Base-by-base conservation (phyloP, 176 grass and related monocot species). In the Musa troglodytarum region DNA sequence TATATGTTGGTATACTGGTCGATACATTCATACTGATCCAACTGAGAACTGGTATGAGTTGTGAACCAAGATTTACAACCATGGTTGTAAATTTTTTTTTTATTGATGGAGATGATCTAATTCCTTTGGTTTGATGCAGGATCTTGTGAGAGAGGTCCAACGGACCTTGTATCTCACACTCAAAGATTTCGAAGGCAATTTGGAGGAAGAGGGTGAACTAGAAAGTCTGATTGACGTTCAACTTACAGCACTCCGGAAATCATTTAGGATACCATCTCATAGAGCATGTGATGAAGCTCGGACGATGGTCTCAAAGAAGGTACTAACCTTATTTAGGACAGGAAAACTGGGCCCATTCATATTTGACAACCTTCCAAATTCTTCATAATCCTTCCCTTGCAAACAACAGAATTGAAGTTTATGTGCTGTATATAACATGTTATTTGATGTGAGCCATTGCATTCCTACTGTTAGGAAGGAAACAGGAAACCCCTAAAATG, bases 311-410 rank as follows among this genome's bases (percentile, higher is more conserved):
- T 90, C 86, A 28, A 89, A 97, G 86, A 97, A 97, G 74, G 68
- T 97, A 54, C 10, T 97, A 16, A 97, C 88, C 56, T 86, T 93
- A 55, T 97, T 97, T 72, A 87, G 90, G 77, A 75, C 87, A 14
- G 94, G 94, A 51, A 97, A 93, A 59, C 81, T 97, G 1, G 90
- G 90, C 8, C 83, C 81, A 17, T 97, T 90, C 74, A 91, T 93
- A 80, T 88, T 93, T 1, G 90, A 97, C 8, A 81, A 89, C 74
- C 86, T 97, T 85, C 85, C 93, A 54, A 61, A 80, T 79, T 43
- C 65, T 53, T 57, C 69, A 26, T 88, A 74, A 82, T 23, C 29
- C 51, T 50, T 26, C 71, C 67, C 74, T 78, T 11, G 34, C 34
- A 43, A 43, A 43, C 34, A 43, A 43, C 34, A 43, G 34, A 43